A percentile compares a stretch with the other conserved stretches of the same genome.
Conservation (phyloP, 495 filamentous ascomycete genomes). For the Aspergillus carlsbadensis region DNA sequence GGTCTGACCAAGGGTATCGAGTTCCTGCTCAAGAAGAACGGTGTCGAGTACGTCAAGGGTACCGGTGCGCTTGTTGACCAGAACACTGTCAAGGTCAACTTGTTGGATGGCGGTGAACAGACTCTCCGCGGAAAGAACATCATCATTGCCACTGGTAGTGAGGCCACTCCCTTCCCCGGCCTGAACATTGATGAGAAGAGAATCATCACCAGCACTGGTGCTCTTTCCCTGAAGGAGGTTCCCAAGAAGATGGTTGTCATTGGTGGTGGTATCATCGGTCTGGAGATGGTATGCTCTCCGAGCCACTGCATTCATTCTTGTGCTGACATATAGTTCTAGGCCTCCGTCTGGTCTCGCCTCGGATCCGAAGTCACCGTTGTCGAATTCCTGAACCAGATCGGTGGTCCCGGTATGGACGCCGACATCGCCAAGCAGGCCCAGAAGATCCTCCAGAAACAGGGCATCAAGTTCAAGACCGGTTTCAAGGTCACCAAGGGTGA, state of each 20-base stretch:
- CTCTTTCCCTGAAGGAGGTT: conserved; percentile 82
- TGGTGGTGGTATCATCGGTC: conserved; percentile 96
- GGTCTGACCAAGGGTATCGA: conserved; percentile 96
- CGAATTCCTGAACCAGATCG: conserved; percentile 94
- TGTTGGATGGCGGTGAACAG: conserved; percentile 86
- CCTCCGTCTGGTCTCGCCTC: conserved; percentile 92
- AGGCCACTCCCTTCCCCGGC: conserved; percentile 94
- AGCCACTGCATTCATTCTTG: neutral
- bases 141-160: conserved; percentile 91
- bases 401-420: conserved; percentile 94
- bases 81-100: conserved; percentile 86
- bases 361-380: conserved; percentile 95
- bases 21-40: conserved; percentile 98
- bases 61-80: conserved; percentile 82
- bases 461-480: conserved; percentile 96
- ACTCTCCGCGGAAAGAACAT: conserved; percentile 91
- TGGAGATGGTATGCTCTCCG: conserved; percentile 75
- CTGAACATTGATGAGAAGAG: conserved; percentile 95
- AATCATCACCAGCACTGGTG: conserved; percentile 94
- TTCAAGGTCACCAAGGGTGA: conserved; percentile 93
- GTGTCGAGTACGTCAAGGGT: conserved; percentile 94
- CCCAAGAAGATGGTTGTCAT: conserved; percentile 98
- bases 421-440: conserved; percentile 91
- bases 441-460: conserved; percentile 93
- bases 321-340: conserved; percentile 40